phyloP scores from a whole-genome alignment of 2,329 filamentous ascomycete species.

The Lasiodiplodia gonubiensis region DNA sequence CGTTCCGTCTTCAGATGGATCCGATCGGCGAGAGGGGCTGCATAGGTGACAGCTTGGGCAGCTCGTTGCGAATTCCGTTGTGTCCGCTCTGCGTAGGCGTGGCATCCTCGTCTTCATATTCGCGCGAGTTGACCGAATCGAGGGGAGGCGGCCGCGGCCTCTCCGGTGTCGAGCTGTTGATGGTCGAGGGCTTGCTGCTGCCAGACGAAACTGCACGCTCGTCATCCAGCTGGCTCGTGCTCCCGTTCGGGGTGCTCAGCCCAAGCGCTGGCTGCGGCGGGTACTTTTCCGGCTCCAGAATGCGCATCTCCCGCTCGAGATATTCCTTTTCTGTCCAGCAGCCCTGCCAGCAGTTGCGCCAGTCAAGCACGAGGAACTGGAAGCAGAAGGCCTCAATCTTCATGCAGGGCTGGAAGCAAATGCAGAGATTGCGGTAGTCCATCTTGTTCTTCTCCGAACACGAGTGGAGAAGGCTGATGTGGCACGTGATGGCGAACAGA shows the following conservation, averaged over 20 bases:
- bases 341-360: constrained; percentile 96
- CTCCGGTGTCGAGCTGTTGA: constrained; percentile 32
- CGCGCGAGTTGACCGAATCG: constrained; percentile 10
- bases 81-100: constrained; percentile 48
- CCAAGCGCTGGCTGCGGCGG: constrained; percentile 16
- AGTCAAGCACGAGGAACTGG: constrained; percentile 92
- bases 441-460: constrained; percentile 98
- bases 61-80: constrained; percentile 46
- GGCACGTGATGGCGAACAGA: constrained; percentile 95
- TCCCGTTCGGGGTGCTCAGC: constrained; percentile 24
- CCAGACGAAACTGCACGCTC: constrained; percentile 67
- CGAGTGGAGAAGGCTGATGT: constrained; percentile 86
- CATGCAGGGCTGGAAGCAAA: constrained; percentile 96
- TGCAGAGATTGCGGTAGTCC: constrained; percentile 94
- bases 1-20: constrained; percentile 17
- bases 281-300: constrained; percentile 32
- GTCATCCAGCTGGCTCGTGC: constrained; percentile 40
- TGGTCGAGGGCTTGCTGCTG: constrained; percentile 59
- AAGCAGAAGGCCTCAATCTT: constrained; percentile 96
- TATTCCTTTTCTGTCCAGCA: constrained; percentile 88
- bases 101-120: constrained; percentile 29
- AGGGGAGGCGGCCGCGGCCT: constrained; percentile 29
- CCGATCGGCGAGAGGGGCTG: constrained; percentile 64
- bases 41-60: constrained; percentile 65
- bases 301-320: constrained; percentile 65